A percentile compares a stretch with the other conserved stretches of the same genome.
Evolutionary conservation across 2,329 filamentous ascomycete genomes (phyloP).

Genomic region (Ophidiomyces ophidiicola): DNA sequence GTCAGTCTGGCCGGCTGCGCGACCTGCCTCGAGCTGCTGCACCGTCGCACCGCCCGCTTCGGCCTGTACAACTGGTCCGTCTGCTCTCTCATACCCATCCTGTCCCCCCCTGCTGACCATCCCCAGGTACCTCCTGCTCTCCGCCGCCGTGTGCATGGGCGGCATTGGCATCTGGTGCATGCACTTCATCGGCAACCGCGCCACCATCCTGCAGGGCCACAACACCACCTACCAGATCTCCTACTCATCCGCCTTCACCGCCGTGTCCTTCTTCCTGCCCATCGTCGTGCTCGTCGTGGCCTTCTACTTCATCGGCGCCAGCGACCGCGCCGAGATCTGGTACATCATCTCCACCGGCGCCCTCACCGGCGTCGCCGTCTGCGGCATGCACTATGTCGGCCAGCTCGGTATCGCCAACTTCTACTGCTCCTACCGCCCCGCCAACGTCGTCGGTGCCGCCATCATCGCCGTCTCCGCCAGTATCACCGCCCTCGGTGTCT

Average conservation of each 20-base stretch:
- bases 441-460: slow-evolving; percentile 54
- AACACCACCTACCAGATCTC: slow-evolving; percentile 53
- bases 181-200: slow-evolving; percentile 76
- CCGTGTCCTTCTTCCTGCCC: slow-evolving; percentile 67
- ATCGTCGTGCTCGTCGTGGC: slow-evolving; percentile 61
- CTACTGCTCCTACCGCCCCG: slow-evolving; percentile 46
- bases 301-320: slow-evolving; percentile 56
- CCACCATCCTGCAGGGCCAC: slow-evolving; percentile 57
- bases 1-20: slow-evolving; percentile 63
- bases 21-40: slow-evolving; percentile 70
- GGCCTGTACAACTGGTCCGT: slow-evolving; percentile 58
- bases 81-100: slow-evolving; percentile 1
- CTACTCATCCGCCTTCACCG: slow-evolving; percentile 61
- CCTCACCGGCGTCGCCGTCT: slow-evolving; percentile 62
- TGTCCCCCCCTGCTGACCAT: slow-evolving; percentile 3
- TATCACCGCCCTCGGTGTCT: slow-evolving; percentile 56
- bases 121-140: slow-evolving; percentile 43
- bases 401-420: slow-evolving; percentile 75
- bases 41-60: slow-evolving; percentile 57
- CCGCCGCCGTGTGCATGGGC: slow-evolving; percentile 58
- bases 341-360: slow-evolving; percentile 52
- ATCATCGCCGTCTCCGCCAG: slow-evolving; percentile 63
- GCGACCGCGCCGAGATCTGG: slow-evolving; percentile 45
- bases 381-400: slow-evolving; percentile 80
- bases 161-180: slow-evolving; percentile 64